phyloP scores from a whole-genome alignment of 768 basidiomycete species.

The Suillus spraguei region DNA sequence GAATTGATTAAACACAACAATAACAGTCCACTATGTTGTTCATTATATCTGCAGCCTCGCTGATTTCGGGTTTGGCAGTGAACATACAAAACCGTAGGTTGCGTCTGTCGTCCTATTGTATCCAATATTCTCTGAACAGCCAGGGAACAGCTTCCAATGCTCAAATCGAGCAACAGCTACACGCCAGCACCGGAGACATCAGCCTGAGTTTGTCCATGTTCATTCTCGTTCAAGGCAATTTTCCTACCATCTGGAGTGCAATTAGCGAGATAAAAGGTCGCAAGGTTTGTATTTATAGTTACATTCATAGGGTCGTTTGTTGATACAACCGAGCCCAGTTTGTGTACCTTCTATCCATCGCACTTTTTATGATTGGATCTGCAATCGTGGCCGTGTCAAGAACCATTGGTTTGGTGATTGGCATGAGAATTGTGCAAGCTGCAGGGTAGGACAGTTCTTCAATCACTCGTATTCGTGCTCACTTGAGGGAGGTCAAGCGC shows the following conservation, averaged over 20 bases:
- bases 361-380: slow-evolving; percentile 57
- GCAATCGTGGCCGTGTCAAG: slow-evolving; percentile 59
- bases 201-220: slow-evolving; percentile 72
- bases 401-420: slow-evolving; percentile 60
- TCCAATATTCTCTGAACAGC: neutral
- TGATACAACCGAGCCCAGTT: slow-evolving; percentile 35
- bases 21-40: slow-evolving; percentile 25
- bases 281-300: slow-evolving; percentile 44
- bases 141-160: slow-evolving; percentile 65
- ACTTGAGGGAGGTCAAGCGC: slow-evolving; percentile 54
- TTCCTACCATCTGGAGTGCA: slow-evolving; percentile 70
- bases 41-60: slow-evolving; percentile 30
- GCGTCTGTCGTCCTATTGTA: neutral
- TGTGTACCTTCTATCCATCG: slow-evolving; percentile 57
- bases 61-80: slow-evolving; percentile 26
- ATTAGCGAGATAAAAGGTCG: slow-evolving; percentile 80
- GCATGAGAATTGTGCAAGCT: slow-evolving; percentile 67
- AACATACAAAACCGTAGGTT: slow-evolving; percentile 32
- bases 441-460: slow-evolving; percentile 46
- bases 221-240: slow-evolving; percentile 67
- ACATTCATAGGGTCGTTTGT: neutral
- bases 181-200: slow-evolving; percentile 62
- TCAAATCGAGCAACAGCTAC: slow-evolving; percentile 60
- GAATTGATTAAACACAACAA: neutral
- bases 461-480: neutral